phyloP scores from a whole-genome alignment of 495 filamentous ascomycete species.

The Endocarpon pusillum region DNA sequence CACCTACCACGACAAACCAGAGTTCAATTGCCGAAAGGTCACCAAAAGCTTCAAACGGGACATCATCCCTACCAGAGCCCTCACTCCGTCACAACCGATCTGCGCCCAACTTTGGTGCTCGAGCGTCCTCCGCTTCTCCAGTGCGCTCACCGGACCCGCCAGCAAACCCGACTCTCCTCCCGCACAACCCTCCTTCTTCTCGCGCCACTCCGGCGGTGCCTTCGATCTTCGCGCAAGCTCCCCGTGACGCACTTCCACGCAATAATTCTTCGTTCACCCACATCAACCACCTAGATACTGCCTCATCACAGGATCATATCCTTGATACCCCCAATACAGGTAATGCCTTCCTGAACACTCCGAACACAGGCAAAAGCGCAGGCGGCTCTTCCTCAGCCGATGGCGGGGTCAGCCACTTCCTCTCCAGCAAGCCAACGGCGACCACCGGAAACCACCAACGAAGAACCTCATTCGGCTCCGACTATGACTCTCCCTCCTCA shows the following conservation, averaged over 20 bases:
- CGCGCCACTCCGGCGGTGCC: neutral
- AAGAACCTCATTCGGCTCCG: neutral
- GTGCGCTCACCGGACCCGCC: neutral
- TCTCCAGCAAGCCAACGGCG: conserved; percentile 1
- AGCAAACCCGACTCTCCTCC: neutral
- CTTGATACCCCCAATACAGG: neutral
- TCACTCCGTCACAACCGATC: too few species aligned
- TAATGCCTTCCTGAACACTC: neutral
- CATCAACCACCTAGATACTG: too few species aligned
- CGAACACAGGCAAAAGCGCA: neutral
- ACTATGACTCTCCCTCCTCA: neutral
- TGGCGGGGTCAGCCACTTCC: neutral
- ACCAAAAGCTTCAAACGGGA: neutral
- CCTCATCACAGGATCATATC: neutral
- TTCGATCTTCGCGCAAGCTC: neutral
- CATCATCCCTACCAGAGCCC: too few species aligned
- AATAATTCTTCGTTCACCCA: too few species aligned
- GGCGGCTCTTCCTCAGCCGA: neutral
- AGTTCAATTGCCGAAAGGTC: neutral
- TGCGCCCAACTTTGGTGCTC: too few species aligned
- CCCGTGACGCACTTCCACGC: too few species aligned
- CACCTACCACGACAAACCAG: neutral
- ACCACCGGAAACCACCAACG: neutral
- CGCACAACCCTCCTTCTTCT: neutral
- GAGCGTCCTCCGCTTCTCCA: neutral